These are phyloP conservation scores for Pestalotiopsis sp. DNA, from an alignment of 2,329 filamentous ascomycete genomes.

Conservation along the genomic window DNA sequence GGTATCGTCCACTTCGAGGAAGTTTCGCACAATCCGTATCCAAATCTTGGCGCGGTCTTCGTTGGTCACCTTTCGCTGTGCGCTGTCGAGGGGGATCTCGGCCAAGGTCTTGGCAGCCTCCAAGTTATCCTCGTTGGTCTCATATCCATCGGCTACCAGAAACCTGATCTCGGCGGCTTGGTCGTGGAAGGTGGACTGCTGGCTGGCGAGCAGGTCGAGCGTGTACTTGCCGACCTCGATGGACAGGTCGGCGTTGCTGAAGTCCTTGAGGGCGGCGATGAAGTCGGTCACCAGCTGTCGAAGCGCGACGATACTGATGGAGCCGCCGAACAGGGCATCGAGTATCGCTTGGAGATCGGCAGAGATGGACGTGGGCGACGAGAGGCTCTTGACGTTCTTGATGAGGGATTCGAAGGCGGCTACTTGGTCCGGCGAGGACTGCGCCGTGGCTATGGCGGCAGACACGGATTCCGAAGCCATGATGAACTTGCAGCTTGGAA, in stretches of 20 bases:
- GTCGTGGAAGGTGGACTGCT: conserved; percentile 75
- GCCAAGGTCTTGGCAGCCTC: conserved; percentile 77
- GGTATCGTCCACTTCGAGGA: conserved; percentile 91
- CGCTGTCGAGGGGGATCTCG: conserved; percentile 85
- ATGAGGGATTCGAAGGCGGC: conserved; percentile 49
- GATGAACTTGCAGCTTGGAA: background rate
- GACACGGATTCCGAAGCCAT: conserved; percentile 38
- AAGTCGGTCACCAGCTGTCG: conserved; percentile 71
- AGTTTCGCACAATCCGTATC: conserved; percentile 93
- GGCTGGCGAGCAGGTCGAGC: conserved; percentile 65
- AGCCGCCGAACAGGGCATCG: conserved; percentile 67
- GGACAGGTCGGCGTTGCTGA: conserved; percentile 65
- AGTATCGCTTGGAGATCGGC: conserved; percentile 69
- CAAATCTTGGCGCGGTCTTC: conserved; percentile 83
- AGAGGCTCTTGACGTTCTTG: conserved; percentile 41
- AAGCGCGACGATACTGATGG: conserved; percentile 75
- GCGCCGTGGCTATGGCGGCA: conserved; percentile 44
- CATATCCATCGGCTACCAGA: conserved; percentile 80
- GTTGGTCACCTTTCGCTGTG: conserved; percentile 80
- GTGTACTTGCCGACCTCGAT: conserved; percentile 76
- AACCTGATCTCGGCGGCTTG: conserved; percentile 80
- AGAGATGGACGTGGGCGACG: conserved; percentile 38
- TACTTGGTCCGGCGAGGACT: conserved; percentile 42
- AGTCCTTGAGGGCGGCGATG: conserved; percentile 60
- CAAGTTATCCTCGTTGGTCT: conserved; percentile 77